Percentiles rank a stretch among this genome's conserved stretches.
Evolutionary conservation across 2,329 filamentous ascomycete species (phyloP).

Genomic region (Epichloe hybrida): DNA sequence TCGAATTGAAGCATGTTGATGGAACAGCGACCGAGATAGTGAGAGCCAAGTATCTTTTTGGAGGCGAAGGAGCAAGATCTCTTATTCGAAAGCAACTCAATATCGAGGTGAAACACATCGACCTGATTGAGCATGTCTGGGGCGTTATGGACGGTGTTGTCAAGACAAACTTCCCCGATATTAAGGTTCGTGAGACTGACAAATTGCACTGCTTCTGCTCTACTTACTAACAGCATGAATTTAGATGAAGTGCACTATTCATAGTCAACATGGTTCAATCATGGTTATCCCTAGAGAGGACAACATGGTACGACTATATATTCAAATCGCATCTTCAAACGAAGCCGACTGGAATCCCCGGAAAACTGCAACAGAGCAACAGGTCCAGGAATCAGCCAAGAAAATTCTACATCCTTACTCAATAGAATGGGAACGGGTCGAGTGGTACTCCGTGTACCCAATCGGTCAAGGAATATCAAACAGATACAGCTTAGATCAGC

Average conservation of each 20-base stretch:
- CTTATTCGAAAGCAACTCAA: conserved; percentile 49
- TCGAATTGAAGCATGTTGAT: conserved; percentile 64
- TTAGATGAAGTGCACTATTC: conserved; percentile 62
- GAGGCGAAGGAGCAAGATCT: conserved; percentile 58
- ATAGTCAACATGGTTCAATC: conserved; percentile 60
- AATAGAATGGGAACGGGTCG: conserved; percentile 52
- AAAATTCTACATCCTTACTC: conserved; percentile 52
- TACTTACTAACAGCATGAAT: not conserved
- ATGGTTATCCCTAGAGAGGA: conserved; percentile 67
- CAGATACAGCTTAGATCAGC: conserved; percentile 51
- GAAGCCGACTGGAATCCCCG: conserved; percentile 48
- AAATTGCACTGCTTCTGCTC: conserved; percentile 17
- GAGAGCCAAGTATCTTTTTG: conserved; percentile 56
- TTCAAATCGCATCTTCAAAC: conserved; percentile 51
- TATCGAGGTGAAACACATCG: conserved; percentile 58
- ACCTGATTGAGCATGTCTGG: conserved; percentile 60
- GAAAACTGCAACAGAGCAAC: conserved; percentile 46
- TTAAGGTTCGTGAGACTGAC: conserved; percentile 38
- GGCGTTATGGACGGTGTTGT: conserved; percentile 65
- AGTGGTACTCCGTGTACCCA: conserved; percentile 67
- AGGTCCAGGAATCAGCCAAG: conserved; percentile 53
- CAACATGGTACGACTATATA: conserved; percentile 55
- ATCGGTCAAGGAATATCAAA: conserved; percentile 63
- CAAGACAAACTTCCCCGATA: conserved; percentile 62
- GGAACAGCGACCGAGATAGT: conserved; percentile 55